Evolutionary conservation across 805 yeast genomes (phyloP).

Genomic region (Nakazawaea sp.): DNA sequence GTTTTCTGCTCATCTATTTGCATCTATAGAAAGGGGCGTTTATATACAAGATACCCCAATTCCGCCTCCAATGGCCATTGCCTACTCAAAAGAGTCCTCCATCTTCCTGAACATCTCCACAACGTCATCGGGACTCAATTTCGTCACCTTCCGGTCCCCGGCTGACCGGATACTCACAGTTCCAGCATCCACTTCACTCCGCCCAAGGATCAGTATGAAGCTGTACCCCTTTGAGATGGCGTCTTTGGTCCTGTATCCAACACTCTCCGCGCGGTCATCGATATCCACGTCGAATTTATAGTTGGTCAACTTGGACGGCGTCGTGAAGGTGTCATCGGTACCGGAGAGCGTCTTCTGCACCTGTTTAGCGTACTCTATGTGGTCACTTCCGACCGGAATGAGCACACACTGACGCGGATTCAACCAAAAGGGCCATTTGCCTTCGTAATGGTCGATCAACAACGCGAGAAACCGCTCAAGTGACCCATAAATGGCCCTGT

Average conservation of each 20-base stretch:
- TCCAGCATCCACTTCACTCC: slow-evolving; percentile 59
- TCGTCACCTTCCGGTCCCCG: slow-evolving; percentile 36
- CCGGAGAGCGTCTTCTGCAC: slow-evolving; percentile 43
- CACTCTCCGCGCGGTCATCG: slow-evolving; percentile 68
- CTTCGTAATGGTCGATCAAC: slow-evolving; percentile 81
- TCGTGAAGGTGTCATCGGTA: slow-evolving; percentile 26
- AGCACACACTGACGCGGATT: slow-evolving; percentile 86
- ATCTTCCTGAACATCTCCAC: slow-evolving; percentile 43
- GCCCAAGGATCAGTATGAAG: slow-evolving; percentile 82
- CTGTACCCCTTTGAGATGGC: slow-evolving; percentile 71
- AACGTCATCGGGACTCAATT: slow-evolving; percentile 43
- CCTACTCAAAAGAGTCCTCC: slow-evolving; percentile 40
- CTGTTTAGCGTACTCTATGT: slow-evolving; percentile 44
- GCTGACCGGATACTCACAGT: slow-evolving; percentile 60
- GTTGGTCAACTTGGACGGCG: slow-evolving; percentile 49
- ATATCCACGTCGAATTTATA: slow-evolving; percentile 68
- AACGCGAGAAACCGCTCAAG: slow-evolving; percentile 89
- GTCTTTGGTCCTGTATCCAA: slow-evolving; percentile 75
- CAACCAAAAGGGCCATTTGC: slow-evolving; percentile 97
- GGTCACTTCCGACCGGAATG: slow-evolving; percentile 68
- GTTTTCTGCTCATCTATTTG: background rate
- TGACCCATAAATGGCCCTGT: slow-evolving; percentile 93
- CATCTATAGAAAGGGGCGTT: background rate
- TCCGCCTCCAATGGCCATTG: no score
- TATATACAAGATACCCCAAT: background rate